Evolutionary conservation across 140 eudicot species (phyloP), one percentile per base, ranked within the genome.

Genomic region (Senecio squalidus): DNA sequence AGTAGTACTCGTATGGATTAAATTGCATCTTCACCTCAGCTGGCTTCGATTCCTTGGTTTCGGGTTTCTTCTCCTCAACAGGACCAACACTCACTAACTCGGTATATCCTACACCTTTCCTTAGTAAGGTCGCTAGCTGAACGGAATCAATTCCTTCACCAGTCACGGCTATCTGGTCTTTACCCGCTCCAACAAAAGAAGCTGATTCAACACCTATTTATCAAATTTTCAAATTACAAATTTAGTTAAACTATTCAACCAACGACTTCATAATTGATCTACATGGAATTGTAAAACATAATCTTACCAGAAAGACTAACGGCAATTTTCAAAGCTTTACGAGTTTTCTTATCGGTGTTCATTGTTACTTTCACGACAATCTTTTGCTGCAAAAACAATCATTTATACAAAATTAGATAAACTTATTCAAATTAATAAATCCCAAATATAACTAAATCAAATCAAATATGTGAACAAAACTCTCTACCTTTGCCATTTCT

Each of bases 61-160:
- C 53, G 25, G 57, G 31, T 18, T 68, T 68, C 29, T 55, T 23
- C 0, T 14, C 57, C 9, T 47, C 67, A 17, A 63, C 39, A 0
- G 46, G 69, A 39, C 68, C 68, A 0, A 80, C 79, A 15, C 76
- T 76, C 11, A 80, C 18, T 0, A 80, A 28, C 54, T 80, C 82
- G 3, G 82, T 52, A 34, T 28, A 55, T 4, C 79, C 86, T 2
- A 80, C 68, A 5, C 60, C 34, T 63, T 72, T 80, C 50, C 79
- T 76, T 53, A 80, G 57, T 44, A 18, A 30, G 0, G 4, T 73
- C 1, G 74, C 27, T 3, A 80, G 52, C 22, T 57, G 50, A 2
- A 71, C 82, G 1, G 74, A 53, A 41, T 76, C 82, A 16, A 80
- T 53, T 9, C 70, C 74, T 31, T 66, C 82, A 20, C 80, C 82